Evolutionary conservation across 805 yeast genomes (phyloP), one percentile per base, ranked within the genome.

Genomic region (Kluyveromyces aestuarii): DNA sequence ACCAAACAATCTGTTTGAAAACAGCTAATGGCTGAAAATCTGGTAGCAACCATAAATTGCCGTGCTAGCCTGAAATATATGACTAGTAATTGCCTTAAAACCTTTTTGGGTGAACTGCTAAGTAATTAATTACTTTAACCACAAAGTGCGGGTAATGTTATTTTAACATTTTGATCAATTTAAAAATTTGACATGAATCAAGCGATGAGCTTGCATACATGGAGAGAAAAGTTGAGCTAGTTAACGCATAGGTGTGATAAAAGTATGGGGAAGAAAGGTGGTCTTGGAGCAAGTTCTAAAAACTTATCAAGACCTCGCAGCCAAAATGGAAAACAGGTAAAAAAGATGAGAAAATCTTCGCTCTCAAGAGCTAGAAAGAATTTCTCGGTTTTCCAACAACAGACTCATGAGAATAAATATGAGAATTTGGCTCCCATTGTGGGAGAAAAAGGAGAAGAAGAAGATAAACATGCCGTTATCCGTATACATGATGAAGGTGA

Each of bases 341-440:
- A 51, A 37, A 49, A 56, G 42, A 55, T 65, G 57, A 57, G 69
- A 45, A 66, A 61, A 46, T 63, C 69, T 5, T 64, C 69, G 16
- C 55, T 66, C 13, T 59, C 58, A 43, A 60, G 52, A 47, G 56
- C 60, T 14, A 59, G 60, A 47, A 59, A 61, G 44, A 56, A 58
- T 40, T 58, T 66, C 36, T 52, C 59, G 21, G 58, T 63, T 18
- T 64, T 65, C 45, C 57, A 61, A 44, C 53, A 56, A 27, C 51
- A 55, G 35, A 55, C 55, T 8, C 60, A 58, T 40, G 58, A 53
- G 21, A 62, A 65, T 46, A 57, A 58, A 39, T 65, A 63, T 44
- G 63, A 61, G 21, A 60, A 57, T 40, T 44, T 64, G 37, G 48
- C 52, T 10, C 17, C 53, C 21, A 61, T 55, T 40, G 35, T 50